Evolutionary conservation across 1,284 basidiomycete genomes (phyloP).

Genomic region (Heterobasidion occidentale): DNA sequence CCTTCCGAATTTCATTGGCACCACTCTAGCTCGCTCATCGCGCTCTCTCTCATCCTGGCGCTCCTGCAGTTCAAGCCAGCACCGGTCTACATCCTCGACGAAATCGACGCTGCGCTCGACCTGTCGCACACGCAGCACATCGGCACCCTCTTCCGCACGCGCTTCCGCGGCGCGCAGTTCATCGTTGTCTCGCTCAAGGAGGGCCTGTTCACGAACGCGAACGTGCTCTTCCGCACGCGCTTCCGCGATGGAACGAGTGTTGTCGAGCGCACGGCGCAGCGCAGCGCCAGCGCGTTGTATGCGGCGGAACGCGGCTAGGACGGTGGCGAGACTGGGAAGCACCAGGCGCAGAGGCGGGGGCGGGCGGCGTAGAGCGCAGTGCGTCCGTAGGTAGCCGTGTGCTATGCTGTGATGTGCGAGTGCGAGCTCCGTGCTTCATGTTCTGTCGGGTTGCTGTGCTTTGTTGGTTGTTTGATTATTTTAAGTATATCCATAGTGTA

Average conservation of each 20-base stretch:
- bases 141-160: conserved; percentile 89
- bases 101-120: conserved; percentile 96
- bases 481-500: neutral
- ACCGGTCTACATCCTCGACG: conserved; percentile 99
- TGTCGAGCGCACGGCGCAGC: conserved; percentile 72
- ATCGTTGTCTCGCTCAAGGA: conserved; percentile 98
- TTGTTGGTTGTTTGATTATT: neutral
- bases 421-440: too few species aligned
- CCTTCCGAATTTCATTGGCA: neutral
- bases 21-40: conserved; percentile 78
- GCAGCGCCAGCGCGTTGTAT: conserved; percentile 42
- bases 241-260: conserved; percentile 91
- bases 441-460: neutral
- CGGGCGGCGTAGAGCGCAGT: neutral
- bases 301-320: conserved; percentile 1
- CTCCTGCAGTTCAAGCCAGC: conserved; percentile 98
- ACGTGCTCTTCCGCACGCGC: conserved; percentile 89
- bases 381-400: too few species aligned
- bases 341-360: neutral
- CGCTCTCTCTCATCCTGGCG: conserved; percentile 95
- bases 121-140: conserved; percentile 96
- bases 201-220: conserved; percentile 96
- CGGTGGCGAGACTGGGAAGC: neutral
- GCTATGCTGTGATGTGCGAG: too few species aligned
- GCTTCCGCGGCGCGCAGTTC: conserved; percentile 98